Conservation (phyloP, 108 stramenopile genomes). For the Fistulifera pelliculosa region DNA sequence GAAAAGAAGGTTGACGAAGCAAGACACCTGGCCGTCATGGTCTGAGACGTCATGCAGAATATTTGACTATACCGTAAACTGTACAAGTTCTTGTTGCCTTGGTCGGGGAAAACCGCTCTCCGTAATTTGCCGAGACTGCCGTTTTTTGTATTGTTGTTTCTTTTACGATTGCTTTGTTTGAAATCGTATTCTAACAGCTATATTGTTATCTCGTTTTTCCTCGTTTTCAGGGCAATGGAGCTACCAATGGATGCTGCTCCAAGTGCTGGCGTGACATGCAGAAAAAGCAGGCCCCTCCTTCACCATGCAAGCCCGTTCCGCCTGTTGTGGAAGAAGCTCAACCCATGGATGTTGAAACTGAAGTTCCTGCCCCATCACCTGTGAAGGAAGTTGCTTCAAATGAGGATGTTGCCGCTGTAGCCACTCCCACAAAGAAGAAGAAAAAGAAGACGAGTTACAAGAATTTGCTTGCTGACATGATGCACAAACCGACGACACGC, state of each 20-base stretch:
- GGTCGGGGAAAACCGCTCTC: too few relatives aligned
- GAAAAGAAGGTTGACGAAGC: not conserved
- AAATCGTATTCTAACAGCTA: too few relatives aligned
- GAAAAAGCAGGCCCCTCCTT: constrained; percentile 35
- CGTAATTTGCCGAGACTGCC: too few relatives aligned
- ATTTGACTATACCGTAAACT: too few relatives aligned
- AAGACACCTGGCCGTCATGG: too few relatives aligned
- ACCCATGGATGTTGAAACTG: constrained; percentile 15
- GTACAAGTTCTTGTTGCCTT: too few relatives aligned
- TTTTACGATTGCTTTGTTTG: too few relatives aligned
- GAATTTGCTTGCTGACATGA: constrained; percentile 62
- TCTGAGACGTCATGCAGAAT: too few relatives aligned
- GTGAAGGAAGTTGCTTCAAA: constrained; percentile 7
- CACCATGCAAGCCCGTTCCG: constrained; percentile 8
- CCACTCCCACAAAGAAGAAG: constrained; percentile 57
- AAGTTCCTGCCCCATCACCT: constrained; percentile 5
- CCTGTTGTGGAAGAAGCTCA: constrained; percentile 11
- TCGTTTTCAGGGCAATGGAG: constrained; percentile 42
- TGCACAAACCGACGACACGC: constrained; percentile 18
- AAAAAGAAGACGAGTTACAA: constrained; percentile 87
- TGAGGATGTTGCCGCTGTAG: constrained; percentile 10
- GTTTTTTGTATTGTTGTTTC: too few relatives aligned
- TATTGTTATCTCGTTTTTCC: too few relatives aligned
- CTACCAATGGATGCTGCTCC: constrained; percentile 82
- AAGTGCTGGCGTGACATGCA: constrained; percentile 68